Evolutionary conservation across 2,329 filamentous ascomycete species (phyloP).

Genomic region (Diplocarpon mali): DNA sequence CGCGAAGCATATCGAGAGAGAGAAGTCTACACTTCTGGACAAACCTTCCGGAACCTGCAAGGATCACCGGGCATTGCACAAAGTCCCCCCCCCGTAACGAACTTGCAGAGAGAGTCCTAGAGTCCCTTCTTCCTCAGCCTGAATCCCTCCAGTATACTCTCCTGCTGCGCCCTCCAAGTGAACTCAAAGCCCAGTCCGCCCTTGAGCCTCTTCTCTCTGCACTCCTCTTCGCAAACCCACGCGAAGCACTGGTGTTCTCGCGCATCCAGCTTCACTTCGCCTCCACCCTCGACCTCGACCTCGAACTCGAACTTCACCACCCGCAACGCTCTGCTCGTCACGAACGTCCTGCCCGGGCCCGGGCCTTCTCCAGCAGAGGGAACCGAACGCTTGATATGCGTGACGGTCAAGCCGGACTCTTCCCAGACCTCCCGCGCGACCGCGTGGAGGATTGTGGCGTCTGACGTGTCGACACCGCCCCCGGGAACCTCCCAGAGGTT

Average conservation of each 20-base stretch:
- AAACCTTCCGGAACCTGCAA: too few species aligned
- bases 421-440: constrained; percentile 39
- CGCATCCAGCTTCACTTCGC: constrained; percentile 6
- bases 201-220: neutral
- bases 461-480: constrained; percentile 34
- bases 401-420: constrained; percentile 31
- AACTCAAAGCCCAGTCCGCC: neutral
- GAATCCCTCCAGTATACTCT: neutral
- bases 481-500: constrained; percentile 39
- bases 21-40: too few species aligned
- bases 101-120: too few species aligned
- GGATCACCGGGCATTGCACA: too few species aligned
- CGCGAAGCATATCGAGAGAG: too few species aligned
- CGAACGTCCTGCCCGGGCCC: constrained; percentile 1
- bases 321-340: neutral
- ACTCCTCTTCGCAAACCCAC: constrained; percentile 8
- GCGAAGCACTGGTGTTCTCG: constrained; percentile 8
- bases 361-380: neutral
- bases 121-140: neutral
- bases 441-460: constrained; percentile 32
- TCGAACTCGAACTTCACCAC: constrained; percentile 11
- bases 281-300: constrained; percentile 4
- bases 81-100: too few species aligned
- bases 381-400: neutral
- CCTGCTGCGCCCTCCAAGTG: neutral